These are phyloP conservation scores for Boletus austroedulis DNA, from an alignment of 1,284 basidiomycete species.

Conservation along the genomic window DNA sequence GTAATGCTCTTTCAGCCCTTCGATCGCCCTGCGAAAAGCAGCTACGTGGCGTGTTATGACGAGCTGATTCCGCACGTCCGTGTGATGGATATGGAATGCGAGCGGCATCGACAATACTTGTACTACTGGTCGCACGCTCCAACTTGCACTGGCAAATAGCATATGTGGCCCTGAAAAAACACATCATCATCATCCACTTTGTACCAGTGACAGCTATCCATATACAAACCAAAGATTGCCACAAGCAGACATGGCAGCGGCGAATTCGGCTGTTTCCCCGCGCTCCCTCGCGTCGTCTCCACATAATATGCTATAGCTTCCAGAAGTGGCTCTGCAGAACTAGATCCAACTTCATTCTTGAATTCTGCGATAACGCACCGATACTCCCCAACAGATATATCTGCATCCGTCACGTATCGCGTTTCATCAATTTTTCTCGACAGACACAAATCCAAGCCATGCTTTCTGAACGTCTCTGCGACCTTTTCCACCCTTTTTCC, in stretches of 20 bases:
- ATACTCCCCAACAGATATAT: neutral
- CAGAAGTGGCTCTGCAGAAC: neutral
- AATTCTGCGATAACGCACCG: neutral
- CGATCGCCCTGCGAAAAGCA: constrained; percentile 1
- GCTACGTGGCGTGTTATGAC: constrained; percentile 2
- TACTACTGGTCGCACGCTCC: neutral
- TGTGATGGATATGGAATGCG: neutral
- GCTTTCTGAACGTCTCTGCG: neutral
- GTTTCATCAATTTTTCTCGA: neutral
- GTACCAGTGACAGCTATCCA: neutral
- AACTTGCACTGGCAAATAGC: neutral
- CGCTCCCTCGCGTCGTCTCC: neutral
- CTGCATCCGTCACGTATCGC: neutral
- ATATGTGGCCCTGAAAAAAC: neutral
- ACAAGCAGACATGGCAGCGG: neutral
- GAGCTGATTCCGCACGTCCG: neutral
- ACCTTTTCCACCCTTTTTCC: neutral
- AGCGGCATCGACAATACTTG: constrained; percentile 3
- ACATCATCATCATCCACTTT: neutral
- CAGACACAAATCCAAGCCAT: neutral
- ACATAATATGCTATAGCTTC: neutral
- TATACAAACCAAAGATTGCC: neutral
- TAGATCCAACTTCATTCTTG: neutral
- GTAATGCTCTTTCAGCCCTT: neutral
- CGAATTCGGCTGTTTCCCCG: neutral